Evolutionary conservation across 306 rosid genomes (phyloP), one percentile per base, ranked within the genome.

Genomic region (Medicago arabica): DNA sequence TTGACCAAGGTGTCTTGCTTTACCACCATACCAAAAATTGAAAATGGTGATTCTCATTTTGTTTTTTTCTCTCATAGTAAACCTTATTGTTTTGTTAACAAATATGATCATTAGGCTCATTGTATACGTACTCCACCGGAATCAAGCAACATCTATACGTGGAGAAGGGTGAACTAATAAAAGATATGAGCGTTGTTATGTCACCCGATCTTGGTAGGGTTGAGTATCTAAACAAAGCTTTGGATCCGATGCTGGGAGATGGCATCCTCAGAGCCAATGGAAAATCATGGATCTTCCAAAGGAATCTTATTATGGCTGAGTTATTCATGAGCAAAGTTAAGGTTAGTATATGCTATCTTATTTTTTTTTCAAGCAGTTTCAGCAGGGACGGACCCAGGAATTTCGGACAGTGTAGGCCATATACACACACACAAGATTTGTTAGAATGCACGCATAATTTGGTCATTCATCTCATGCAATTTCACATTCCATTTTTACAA

Each of bases 231-330:
- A 50, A 58, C 38, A 71, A 79, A 49, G 0, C 75, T 34, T 19
- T 79, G 43, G 67, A 41, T 49, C 77, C 83, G 0, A 41, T 83
- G 83, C 40, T 83, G 4, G 86, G 83, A 28, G 1, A 13, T 1
- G 86, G 86, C 49, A 69, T 83, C 41, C 18, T 78, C 2, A 78
- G 71, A 54, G 74, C 54, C 46, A 75, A 55, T 55, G 78, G 86
- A 9, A 34, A 0, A 6, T 0, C 46, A 1, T 78, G 83, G 83
- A 17, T 75, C 59, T 83, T 63, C 44, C 86, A 83, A 23, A 79
- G 86, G 58, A 83, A 79, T 43, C 75, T 83, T 10, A 72, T 83
- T 75, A 74, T 71, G 39, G 78, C 86, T 53, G 75, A 83, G 4
- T 70, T 83, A 65, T 83, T 75, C 81, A 69, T 69, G 15, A n/a